These are phyloP conservation scores for Melastoma candidum DNA, from an alignment of 441 rosid species.

Conservation along the genomic window DNA sequence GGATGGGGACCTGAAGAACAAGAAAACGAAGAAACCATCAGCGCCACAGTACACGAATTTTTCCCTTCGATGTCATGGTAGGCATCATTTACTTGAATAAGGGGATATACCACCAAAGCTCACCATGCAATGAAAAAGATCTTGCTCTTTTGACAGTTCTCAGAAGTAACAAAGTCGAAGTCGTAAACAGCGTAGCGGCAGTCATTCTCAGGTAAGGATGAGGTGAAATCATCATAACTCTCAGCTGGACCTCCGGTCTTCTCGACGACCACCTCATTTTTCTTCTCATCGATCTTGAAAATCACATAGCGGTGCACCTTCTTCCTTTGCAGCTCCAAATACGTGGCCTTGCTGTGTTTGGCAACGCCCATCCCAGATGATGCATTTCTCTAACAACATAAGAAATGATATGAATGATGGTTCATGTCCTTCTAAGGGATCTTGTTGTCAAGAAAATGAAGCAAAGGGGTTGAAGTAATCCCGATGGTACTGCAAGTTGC, in stretches of 20 bases:
- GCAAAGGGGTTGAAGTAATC: no score
- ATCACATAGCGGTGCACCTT: slow-evolving; percentile 70
- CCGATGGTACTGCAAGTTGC: no score
- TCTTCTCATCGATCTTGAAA: slow-evolving; percentile 72
- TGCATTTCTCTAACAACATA: slow-evolving; percentile 42
- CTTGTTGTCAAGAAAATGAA: no score
- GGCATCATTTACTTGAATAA: neutral
- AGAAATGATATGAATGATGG: neutral
- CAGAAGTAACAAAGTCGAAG: slow-evolving; percentile 56
- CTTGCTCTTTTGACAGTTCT: slow-evolving; percentile 68
- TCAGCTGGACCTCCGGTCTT: slow-evolving; percentile 74
- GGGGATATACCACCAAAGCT: slow-evolving; percentile 5
- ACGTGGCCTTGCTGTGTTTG: slow-evolving; percentile 47
- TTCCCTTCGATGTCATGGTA: neutral
- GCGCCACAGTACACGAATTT: neutral
- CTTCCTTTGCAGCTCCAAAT: slow-evolving; percentile 65
- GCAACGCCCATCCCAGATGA: slow-evolving; percentile 75
- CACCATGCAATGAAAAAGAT: slow-evolving; percentile 69
- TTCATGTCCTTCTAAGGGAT: no score
- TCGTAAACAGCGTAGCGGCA: slow-evolving; percentile 64
- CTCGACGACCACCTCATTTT: slow-evolving; percentile 67
- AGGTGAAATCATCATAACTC: slow-evolving; percentile 51
- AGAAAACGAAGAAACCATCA: neutral
- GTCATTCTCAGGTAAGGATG: slow-evolving; percentile 49
- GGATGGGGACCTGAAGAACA: slow-evolving; percentile 50